Evolutionary conservation across 495 filamentous ascomycete genomes (phyloP), one percentile per base, ranked within the genome.

Genomic region (Rusavskia elegans): DNA sequence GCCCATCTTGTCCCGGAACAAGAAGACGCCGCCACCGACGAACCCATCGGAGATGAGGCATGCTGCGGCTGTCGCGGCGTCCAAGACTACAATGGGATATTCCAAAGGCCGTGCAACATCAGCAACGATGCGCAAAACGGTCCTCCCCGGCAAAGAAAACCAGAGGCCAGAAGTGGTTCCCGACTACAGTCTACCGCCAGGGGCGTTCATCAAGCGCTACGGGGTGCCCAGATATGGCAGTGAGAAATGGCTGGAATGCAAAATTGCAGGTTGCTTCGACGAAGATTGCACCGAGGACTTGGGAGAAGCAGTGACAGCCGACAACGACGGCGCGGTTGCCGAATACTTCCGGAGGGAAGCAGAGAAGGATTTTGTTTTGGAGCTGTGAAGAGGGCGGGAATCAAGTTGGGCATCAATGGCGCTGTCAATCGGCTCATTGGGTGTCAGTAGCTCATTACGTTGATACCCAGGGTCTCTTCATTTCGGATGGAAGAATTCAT

Each of bases 41-140:
- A 74, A 74, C 45, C 68, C 66, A 3, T 82, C 78, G 10, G 64
- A 66, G 13, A 71, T 79, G 71, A 72, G 77, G 49, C 67, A 78
- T 57, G 67, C 77, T 4, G 79, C 81, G 7, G 83, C 84, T 19
- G 72, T 70, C 7, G 72, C 68, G n/a, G 76, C 73, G 11, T 89
- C 88, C 13, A 76, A 78, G 49, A 84, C 77, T 45, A 94, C 89
- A 0, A 66, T 95, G 27, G 88, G 88, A 7, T 90, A 89, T 61
- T 80, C 78, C 49, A 85, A 83, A 60, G 87, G 89, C 27, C 75
- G 87, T 16, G 73, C 71, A 16, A 74, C 81, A 14, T 82, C 82
- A 8, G 67, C 70, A 10, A 67, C 59, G 5, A 53, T 79, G 56
- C 63, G 65, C 40, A 65, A 66, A 45, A 64, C 63, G 17, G 29